Conservation (phyloP, 495 filamentous ascomycete genomes). For the Jackrogersella minutella region DNA sequence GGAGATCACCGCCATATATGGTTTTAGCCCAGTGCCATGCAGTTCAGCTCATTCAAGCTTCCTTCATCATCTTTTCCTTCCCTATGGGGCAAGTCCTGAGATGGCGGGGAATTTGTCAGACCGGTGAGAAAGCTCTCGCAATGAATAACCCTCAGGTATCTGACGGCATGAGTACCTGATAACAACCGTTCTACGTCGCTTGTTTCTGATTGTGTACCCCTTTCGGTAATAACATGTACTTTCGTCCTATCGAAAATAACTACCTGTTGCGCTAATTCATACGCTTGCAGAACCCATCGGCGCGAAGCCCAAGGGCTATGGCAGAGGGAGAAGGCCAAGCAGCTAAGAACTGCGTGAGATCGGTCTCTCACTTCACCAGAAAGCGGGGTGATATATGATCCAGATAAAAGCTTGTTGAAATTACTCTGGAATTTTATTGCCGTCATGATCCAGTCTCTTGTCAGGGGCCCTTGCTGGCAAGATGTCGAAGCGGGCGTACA, state of each 20-base stretch:
- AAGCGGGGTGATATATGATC: conserved; percentile 4
- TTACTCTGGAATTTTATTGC: background rate
- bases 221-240: conserved; percentile 7
- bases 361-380: background rate
- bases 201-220: background rate
- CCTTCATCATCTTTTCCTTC: too few relatives aligned
- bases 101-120: conserved; percentile 24
- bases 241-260: conserved; percentile 14
- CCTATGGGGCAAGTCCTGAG: conserved; percentile 27
- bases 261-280: conserved; percentile 6
- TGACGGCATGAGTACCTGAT: background rate
- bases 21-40: background rate
- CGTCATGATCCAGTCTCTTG: conserved; percentile 3
- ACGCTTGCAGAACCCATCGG: conserved; percentile 29
- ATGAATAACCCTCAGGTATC: conserved; percentile 5
- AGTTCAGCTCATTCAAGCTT: too few relatives aligned
- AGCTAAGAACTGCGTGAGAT: background rate
- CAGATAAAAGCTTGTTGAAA: background rate
- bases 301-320: conserved; percentile 9
- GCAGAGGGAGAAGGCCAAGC: background rate
- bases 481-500: conserved; percentile 22
- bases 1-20: background rate
- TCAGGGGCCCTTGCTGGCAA: conserved; percentile 16
- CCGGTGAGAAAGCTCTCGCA: conserved; percentile 3
- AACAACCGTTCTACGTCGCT: background rate